These are phyloP conservation scores for Jackrogersella multiformis DNA, from an alignment of 495 filamentous ascomycete species.

Conservation along the genomic window DNA sequence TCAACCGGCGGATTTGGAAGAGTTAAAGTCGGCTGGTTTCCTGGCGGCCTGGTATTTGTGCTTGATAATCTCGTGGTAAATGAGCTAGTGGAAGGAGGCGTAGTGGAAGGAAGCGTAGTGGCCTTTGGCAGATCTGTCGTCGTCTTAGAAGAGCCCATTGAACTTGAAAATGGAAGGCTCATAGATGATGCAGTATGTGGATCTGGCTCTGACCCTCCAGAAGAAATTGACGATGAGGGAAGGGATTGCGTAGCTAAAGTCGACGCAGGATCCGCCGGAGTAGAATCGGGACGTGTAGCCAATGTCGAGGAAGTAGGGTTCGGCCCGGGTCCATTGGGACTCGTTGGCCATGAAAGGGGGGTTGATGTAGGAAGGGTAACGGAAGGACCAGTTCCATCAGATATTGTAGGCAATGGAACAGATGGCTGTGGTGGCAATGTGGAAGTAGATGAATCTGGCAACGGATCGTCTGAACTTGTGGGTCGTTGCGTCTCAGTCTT, in stretches of 20 bases:
- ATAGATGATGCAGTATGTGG: conserved; percentile 1
- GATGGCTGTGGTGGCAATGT: neutral
- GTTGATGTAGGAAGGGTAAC: neutral
- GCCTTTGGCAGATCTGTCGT: neutral
- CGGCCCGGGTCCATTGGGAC: too few species aligned
- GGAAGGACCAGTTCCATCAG: neutral
- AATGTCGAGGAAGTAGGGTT: neutral
- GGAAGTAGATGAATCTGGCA: neutral
- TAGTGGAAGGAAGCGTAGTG: neutral
- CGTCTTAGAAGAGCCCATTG: neutral
- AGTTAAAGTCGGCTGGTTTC: neutral
- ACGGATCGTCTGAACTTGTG: neutral
- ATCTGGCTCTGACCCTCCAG: neutral
- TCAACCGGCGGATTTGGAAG: neutral
- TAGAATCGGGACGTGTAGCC: neutral
- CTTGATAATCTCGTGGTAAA: neutral
- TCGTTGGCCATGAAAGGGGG: too few species aligned
- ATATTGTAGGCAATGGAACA: neutral
- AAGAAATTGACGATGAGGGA: neutral
- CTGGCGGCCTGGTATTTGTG: neutral
- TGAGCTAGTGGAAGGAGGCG: neutral
- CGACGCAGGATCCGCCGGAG: neutral
- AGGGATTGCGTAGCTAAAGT: neutral
- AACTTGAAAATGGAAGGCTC: conserved; percentile 11
- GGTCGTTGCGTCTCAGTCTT: neutral